Evolutionary conservation across 2,329 filamentous ascomycete genomes (phyloP), one percentile per base, ranked within the genome.

Genomic region (Pseudocercospora eumusae): DNA sequence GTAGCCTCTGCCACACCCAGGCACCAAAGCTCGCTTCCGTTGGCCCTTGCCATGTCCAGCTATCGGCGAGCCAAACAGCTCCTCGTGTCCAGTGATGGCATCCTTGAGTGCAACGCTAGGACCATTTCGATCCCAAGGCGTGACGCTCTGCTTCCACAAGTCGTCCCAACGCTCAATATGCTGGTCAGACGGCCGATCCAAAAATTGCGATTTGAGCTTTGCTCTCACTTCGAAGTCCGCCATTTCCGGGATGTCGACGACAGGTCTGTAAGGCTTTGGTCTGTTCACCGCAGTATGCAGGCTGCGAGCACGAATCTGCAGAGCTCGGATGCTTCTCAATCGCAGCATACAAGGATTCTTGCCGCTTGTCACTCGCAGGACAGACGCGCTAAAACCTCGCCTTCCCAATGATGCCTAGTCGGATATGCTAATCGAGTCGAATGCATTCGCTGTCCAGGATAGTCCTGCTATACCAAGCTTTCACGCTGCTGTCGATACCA

Each of bases 1-100:
- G 71, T 95, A 89, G 4, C 92, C 92, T 52, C 85, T 84, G 0
- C 92, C 92, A 75, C 92, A 96, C 4, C 91, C 92, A 0, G 92
- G 90, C 0, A 96, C 88, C 8, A 96, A 79, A 1, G 88, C 91
- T 60, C 79, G 80, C 68, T 83, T 84, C 60, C 75, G 78, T 69
- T 62, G 56, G 18, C 59, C 57, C 10, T 36, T 59, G 10, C 59
- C 57, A 31, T 60, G 47, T 13, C 60, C 27, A 18, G 61, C 59
- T n/a, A 67, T 45, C 1, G 72, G 60, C 5, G 63, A 57, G 2
- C 70, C 67, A 13, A 75, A 63, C 31, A 70, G 33, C 5, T 69
- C 65, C 7, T 62, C 45, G 27, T 70, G 63, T 20, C 66, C 61
- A 13, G 75, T 68, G 25, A 88, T 75, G 0, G 81, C 73, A 64